Evolutionary conservation across 2,329 filamentous ascomycete genomes (phyloP).

Genomic region (Cladosporium velox): DNA sequence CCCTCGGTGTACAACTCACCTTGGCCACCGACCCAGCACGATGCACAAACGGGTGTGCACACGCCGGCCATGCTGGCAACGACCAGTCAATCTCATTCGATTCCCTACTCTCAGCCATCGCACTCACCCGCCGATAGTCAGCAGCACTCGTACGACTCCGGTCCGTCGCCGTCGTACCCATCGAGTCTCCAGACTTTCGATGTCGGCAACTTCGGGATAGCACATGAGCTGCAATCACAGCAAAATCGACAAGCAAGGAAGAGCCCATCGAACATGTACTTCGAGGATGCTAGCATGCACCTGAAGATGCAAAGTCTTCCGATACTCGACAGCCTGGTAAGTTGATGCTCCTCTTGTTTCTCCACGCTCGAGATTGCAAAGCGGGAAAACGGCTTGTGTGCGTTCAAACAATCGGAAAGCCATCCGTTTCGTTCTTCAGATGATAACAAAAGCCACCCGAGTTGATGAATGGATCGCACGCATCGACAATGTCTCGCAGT

Average conservation of each 20-base stretch:
- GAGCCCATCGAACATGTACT: slow-evolving; percentile 30
- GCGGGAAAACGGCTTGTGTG: not conserved
- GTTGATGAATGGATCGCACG: not conserved
- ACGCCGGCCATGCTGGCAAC: slow-evolving; percentile 5
- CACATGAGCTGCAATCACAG: slow-evolving; percentile 16
- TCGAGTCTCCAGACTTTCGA: slow-evolving; percentile 10
- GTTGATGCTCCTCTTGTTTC: slow-evolving; percentile 26
- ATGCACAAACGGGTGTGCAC: slow-evolving; percentile 5
- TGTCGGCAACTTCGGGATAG: slow-evolving; percentile 5
- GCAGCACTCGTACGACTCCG: slow-evolving; percentile 6
- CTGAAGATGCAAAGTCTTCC: slow-evolving; percentile 62
- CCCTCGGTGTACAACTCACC: slow-evolving; percentile 29
- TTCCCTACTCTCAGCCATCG: slow-evolving; percentile 8
- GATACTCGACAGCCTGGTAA: slow-evolving; percentile 62
- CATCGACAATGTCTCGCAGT: not conserved
- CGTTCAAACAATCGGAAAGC: not conserved
- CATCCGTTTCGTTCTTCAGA: not conserved
- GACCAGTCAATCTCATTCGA: slow-evolving; percentile 5
- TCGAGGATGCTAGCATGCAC: slow-evolving; percentile 46
- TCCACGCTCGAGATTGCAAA: not conserved
- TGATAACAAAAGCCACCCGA: not conserved
- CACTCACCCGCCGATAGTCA: slow-evolving; percentile 9
- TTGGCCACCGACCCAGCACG: slow-evolving; percentile 27
- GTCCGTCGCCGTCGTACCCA: slow-evolving; percentile 8
- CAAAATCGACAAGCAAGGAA: slow-evolving; percentile 10